phyloP scores from a whole-genome alignment of 441 rosid species.

The Syzygium syzygioides region DNA sequence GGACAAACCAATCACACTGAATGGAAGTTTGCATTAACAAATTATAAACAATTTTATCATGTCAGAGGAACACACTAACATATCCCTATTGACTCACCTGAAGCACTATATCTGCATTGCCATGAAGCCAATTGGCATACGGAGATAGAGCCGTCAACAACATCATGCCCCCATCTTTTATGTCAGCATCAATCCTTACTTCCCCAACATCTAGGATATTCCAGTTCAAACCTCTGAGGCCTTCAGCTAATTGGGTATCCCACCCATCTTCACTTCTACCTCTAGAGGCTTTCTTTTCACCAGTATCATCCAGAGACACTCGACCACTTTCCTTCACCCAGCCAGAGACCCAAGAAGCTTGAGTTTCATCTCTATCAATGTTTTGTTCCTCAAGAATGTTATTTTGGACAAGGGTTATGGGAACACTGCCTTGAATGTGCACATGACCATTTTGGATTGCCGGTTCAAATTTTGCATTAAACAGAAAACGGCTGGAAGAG shows the following conservation, averaged over 20 bases:
- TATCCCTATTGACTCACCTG: constrained; percentile 43
- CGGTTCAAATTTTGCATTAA: constrained; percentile 96
- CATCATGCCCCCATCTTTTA: constrained; percentile 99
- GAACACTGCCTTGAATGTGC: constrained; percentile 95
- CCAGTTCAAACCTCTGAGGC: constrained; percentile 87
- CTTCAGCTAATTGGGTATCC: constrained; percentile 87
- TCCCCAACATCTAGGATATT: constrained; percentile 91
- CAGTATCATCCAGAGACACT: constrained; percentile 39
- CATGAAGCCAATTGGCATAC: constrained; percentile 91
- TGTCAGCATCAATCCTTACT: constrained; percentile 93
- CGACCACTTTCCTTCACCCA: constrained; percentile 75
- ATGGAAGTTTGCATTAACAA: constrained; percentile 7
- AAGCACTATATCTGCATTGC: constrained; percentile 94
- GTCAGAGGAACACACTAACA: constrained; percentile 1
- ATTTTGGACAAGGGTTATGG: constrained; percentile 68
- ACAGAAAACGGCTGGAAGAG: constrained; percentile 86
- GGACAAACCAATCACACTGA: neutral
- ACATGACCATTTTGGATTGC: constrained; percentile 89
- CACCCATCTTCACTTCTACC: constrained; percentile 90
- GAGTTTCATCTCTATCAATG: constrained; percentile 44
- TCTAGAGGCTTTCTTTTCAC: constrained; percentile 57
- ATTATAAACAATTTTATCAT: constrained; percentile 4
- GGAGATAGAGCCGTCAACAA: constrained; percentile 95
- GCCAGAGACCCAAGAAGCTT: constrained; percentile 61
- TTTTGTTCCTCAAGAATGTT: constrained; percentile 57